These are phyloP conservation scores for Kurtzmaniella quercitrusa DNA, from an alignment of 1,139 yeast species.

Conservation along the genomic window DNA sequence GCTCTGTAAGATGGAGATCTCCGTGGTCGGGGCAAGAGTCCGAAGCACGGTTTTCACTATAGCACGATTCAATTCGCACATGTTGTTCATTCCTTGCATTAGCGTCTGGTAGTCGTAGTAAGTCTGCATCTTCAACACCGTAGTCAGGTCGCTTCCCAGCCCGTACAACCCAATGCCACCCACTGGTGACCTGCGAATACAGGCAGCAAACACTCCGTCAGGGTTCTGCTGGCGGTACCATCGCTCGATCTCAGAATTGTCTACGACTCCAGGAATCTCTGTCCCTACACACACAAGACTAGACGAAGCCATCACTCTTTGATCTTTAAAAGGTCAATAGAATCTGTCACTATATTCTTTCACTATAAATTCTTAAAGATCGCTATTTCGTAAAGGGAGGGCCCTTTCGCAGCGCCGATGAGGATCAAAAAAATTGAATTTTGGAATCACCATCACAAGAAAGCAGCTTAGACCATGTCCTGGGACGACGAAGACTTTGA, in stretches of 20 bases:
- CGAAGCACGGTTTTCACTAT: slow-evolving; percentile 11
- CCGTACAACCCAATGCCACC: slow-evolving; percentile 7
- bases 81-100: not conserved
- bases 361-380: not conserved
- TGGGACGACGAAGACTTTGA: slow-evolving; percentile 92
- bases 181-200: slow-evolving; percentile 2
- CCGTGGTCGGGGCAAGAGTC: slow-evolving; percentile 14
- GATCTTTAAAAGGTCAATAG: no score
- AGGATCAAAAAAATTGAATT: slow-evolving; percentile 2
- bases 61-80: not conserved
- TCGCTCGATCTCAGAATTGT: slow-evolving; percentile 7
- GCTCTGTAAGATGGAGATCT: slow-evolving; percentile 15
- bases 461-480: slow-evolving; percentile 26
- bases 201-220: not conserved
- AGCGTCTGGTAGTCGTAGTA: not conserved
- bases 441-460: not conserved
- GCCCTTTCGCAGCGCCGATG: slow-evolving; percentile 1
- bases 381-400: not conserved
- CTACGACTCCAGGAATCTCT: slow-evolving; percentile 13
- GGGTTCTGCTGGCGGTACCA: slow-evolving; percentile 8
- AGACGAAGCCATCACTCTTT: not conserved
- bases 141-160: not conserved
- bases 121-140: not conserved
- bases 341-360: no score
- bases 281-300: not conserved